Evolutionary conservation across 2,329 filamentous ascomycete genomes (phyloP), one percentile per base, ranked within the genome.

Genomic region (Parafenestella ontariensis): DNA sequence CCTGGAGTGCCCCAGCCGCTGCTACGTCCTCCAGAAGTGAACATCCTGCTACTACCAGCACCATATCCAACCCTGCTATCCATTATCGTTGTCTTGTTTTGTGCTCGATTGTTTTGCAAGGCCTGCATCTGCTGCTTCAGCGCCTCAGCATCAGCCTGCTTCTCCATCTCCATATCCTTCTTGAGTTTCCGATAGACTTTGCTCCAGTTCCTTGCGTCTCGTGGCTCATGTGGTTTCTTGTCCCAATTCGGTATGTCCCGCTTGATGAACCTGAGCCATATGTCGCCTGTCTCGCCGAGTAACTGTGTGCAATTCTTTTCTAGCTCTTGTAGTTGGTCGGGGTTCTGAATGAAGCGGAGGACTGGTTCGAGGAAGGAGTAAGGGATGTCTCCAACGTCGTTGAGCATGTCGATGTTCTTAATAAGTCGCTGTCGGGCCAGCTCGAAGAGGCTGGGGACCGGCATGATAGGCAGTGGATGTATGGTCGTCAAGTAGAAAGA

Each of bases 221-320:
- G 58, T 0, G 90, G 90, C 21, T 85, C 79, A 62, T 87, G 85
- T 23, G 85, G 84, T 69, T 89, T 86, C 41, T 79, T 78, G 37
- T 87, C 81, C 74, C 87, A 88, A 51, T 85, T 78, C 1, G 87
- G 87, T 58, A 96, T 90, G 66, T 96, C 87, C 43, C 87, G 85
- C 46, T 85, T 84, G 74, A 98, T 95, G 68, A 97, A 85, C 24
- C 85, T 83, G 37, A 86, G 77, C 94, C 94, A 97, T 57, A 94
- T 79, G 64, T 92, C 89, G 18, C 79, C 83, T 34, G 87, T 87
- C 51, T 89, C 81, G 33, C 86, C 86, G 56, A 85, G 81, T 46
- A 97, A 83, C 60, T 96, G 91, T 0, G 92, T 90, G 5, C 88
- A 93, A 69, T 87, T 87, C 46, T 83, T 58, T 77, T 97, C 93